These are phyloP conservation scores for Magnaporthiopsis rhizophila DNA, from an alignment of 2,329 filamentous ascomycete genomes.

Conservation along the genomic window DNA sequence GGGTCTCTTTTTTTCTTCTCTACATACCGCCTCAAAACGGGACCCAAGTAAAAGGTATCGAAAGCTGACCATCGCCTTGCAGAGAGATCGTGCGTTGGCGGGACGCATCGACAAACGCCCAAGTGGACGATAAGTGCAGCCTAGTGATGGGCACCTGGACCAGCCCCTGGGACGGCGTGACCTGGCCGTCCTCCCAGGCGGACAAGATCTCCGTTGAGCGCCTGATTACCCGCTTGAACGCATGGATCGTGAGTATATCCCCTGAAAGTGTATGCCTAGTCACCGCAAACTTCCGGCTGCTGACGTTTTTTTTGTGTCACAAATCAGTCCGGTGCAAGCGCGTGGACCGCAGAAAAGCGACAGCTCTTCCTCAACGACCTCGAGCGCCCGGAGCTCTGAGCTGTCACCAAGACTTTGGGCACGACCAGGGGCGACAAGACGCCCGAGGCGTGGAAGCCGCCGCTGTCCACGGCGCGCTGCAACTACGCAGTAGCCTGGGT, in stretches of 20 bases:
- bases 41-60: too few species aligned
- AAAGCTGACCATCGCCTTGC: not conserved
- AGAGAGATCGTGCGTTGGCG: not conserved
- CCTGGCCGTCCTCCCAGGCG: slow-evolving; percentile 58
- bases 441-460: slow-evolving; percentile 71
- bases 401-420: slow-evolving; percentile 73
- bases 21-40: too few species aligned
- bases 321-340: slow-evolving; percentile 51
- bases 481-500: slow-evolving; percentile 72
- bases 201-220: slow-evolving; percentile 76
- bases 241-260: slow-evolving; percentile 54
- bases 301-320: not conserved
- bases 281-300: too few species aligned
- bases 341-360: slow-evolving; percentile 62
- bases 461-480: slow-evolving; percentile 62
- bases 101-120: not conserved
- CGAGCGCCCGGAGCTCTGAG: slow-evolving; percentile 65
- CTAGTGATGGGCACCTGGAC: slow-evolving; percentile 50
- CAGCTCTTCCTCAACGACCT: slow-evolving; percentile 71
- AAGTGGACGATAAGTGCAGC: not conserved
- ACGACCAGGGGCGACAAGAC: slow-evolving; percentile 63
- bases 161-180: slow-evolving; percentile 72
- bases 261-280: too few species aligned
- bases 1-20: not conserved
- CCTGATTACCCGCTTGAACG: slow-evolving; percentile 71